A percentile compares a stretch with the other conserved stretches of the same genome.
Conservation (phyloP, 2,329 filamentous ascomycete species). For the Cyphellophora attinorum region DNA sequence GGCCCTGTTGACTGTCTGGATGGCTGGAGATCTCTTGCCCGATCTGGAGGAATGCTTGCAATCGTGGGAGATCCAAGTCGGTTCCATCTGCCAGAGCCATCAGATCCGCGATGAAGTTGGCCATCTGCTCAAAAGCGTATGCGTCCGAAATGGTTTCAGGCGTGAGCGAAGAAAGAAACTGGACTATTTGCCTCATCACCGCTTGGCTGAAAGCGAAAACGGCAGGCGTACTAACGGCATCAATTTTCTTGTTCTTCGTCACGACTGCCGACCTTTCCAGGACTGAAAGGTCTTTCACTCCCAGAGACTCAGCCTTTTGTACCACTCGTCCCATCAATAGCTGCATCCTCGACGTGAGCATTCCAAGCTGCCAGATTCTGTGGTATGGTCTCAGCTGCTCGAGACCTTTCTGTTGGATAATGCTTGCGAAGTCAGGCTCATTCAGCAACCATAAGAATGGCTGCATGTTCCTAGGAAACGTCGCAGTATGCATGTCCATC, state of each 20-base stretch:
- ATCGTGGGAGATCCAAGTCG: slow-evolving; percentile 42
- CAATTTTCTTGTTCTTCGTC: background rate
- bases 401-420: background rate
- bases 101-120: slow-evolving; percentile 41
- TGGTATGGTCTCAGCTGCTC: background rate
- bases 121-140: slow-evolving; percentile 18
- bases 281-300: slow-evolving; percentile 7
- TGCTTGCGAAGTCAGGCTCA: background rate
- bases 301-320: background rate
- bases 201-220: slow-evolving; percentile 5
- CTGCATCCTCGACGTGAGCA: background rate
- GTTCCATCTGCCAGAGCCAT: slow-evolving; percentile 30
- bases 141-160: background rate
- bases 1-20: background rate
- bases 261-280: slow-evolving; percentile 7
- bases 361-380: background rate
- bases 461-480: too few species aligned
- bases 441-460: background rate
- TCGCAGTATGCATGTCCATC: too few species aligned
- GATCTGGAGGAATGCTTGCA: slow-evolving; percentile 44
- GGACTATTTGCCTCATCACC: slow-evolving; percentile 1
- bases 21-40: slow-evolving; percentile 26
- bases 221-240: background rate
- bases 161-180: background rate
- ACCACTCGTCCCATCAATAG: background rate